Evolutionary conservation across 1,139 yeast species (phyloP).

Genomic region (Geotrichum australiense): DNA sequence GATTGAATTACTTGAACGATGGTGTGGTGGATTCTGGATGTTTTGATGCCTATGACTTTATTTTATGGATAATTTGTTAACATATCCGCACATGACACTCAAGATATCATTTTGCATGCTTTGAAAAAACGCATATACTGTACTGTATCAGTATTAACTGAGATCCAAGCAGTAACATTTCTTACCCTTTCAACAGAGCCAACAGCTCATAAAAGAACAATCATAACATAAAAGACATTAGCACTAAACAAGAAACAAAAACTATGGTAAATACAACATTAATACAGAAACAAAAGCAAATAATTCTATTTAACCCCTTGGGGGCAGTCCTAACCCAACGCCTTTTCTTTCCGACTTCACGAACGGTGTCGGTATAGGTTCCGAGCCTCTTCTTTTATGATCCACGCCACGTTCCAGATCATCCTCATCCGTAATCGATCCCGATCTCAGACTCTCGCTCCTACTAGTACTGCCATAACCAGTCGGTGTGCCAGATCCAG

Average conservation of each 20-base stretch:
- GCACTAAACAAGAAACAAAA: neutral
- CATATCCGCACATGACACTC: too few relatives aligned
- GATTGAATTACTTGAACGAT: too few relatives aligned
- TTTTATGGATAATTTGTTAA: too few relatives aligned
- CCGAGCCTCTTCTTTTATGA: constrained; percentile 2
- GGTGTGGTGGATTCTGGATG: too few relatives aligned
- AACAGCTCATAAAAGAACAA: too few relatives aligned
- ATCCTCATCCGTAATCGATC: neutral
- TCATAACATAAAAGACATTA: neutral
- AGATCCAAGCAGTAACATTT: too few relatives aligned
- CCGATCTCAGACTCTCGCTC: neutral
- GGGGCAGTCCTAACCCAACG: neutral
- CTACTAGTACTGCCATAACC: neutral
- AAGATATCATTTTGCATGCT: too few relatives aligned
- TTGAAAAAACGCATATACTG: too few relatives aligned
- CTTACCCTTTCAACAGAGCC: too few relatives aligned
- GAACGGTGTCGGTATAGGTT: constrained; percentile 6
- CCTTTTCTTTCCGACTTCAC: constrained; percentile 3
- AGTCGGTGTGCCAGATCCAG: neutral
- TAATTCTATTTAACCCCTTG: constrained; percentile 1
- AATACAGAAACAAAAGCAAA: neutral
- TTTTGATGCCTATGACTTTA: too few relatives aligned
- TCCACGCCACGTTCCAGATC: neutral
- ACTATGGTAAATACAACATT: neutral
- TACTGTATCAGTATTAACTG: too few relatives aligned